Evolutionary conservation across 140 eudicot genomes (phyloP), one percentile per base, ranked within the genome.

Genomic region (Ambrosia hybrid): DNA sequence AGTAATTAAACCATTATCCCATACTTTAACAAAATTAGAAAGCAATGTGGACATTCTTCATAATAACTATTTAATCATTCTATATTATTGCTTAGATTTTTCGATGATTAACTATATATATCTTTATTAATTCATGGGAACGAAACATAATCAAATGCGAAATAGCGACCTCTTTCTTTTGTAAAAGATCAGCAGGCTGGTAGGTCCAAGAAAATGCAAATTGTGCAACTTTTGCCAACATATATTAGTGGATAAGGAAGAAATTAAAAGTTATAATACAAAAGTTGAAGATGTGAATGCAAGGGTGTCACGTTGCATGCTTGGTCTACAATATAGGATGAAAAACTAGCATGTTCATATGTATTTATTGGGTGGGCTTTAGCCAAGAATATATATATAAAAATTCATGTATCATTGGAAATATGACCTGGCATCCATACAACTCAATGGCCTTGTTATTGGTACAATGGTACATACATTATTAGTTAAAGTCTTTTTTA

Each of bases 141-240:
- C 45, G 45, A 39, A 4, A 39, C 7, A 39, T 39, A 4, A 39
- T 39, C 6, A 39, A 7, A 57, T 15, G 76, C 61, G 57, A 61
- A 51, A 51, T 41, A n/a, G 12, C 21, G 41, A 36, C 52, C 11
- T 49, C 51, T 17, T 77, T 39, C 45, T 36, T 41, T 36, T 46
- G 67, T 33, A 41, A 52, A 53, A 39, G 14, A 53, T 63, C 11
- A 3, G 46, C 14, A 26, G 51, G 3, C 12, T 52, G 26, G 68
- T 71, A 78, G 77, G 82, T 55, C 78, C 61, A 55, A 37, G 16
- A 43, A 62, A 14, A 37, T 63, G 52, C 73, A 70, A 64, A 52
- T 14, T 71, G 21, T 57, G 37, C 63, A 72, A 26, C 73, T 72
- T 65, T 72, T 15, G 57, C 46, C 65, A 36, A 71, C 78, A 78